Conservation (phyloP, 306 rosid genomes). For the Pueraria montana region DNA sequence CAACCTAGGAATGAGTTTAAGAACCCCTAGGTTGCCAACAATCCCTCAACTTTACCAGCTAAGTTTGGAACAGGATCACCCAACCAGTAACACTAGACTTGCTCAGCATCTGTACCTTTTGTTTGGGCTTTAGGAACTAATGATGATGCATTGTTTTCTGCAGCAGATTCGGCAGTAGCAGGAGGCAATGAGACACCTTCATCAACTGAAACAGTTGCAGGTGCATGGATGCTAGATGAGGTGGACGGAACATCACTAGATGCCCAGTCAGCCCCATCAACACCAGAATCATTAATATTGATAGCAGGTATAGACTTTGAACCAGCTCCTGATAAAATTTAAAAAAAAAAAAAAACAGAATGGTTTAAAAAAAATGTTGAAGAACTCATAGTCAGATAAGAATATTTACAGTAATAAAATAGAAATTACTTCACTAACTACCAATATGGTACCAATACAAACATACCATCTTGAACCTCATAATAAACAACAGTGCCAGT, state of each 20-base stretch:
- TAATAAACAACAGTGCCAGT: constrained; percentile 67
- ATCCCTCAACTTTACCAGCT: constrained; percentile 24
- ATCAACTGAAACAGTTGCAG: constrained; percentile 62
- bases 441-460: constrained; percentile 37
- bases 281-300: constrained; percentile 45
- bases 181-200: constrained; percentile 53
- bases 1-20: constrained; percentile 3
- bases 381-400: constrained; percentile 40
- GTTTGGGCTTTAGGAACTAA: constrained; percentile 70
- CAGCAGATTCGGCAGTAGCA: constrained; percentile 52
- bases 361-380: constrained; percentile 27
- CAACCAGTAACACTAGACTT: constrained; percentile 28
- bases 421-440: constrained; percentile 40
- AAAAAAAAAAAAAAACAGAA: constrained; percentile 32
- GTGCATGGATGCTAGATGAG: constrained; percentile 59
- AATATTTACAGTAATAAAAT: constrained; percentile 37
- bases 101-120: constrained; percentile 69
- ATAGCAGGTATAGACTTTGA: constrained; percentile 43
- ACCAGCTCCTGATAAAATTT: constrained; percentile 54
- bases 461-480: constrained; percentile 66
- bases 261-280: constrained; percentile 54
- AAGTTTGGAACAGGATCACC: constrained; percentile 31
- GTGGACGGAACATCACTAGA: constrained; percentile 61
- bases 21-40: constrained; percentile 15
- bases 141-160: constrained; percentile 55